Conservation (phyloP, 2,329 filamentous ascomycete genomes). For the Dactylonectria estremocensis region DNA sequence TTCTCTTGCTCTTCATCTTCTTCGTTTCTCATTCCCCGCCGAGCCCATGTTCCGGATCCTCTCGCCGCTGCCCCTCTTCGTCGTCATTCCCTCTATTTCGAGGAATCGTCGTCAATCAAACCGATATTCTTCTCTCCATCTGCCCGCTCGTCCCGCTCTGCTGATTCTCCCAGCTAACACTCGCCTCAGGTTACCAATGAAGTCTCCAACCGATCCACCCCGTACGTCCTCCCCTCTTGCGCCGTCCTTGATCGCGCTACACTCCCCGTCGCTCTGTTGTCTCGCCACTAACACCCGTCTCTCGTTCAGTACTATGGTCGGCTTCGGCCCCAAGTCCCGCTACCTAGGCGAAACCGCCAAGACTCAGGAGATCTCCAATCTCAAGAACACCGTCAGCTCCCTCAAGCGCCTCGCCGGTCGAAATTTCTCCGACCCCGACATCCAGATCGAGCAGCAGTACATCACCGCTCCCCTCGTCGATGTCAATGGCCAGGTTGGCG, state of each 20-base stretch:
- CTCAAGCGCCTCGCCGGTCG: slow-evolving; percentile 95
- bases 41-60: slow-evolving; percentile 10
- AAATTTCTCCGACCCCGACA: slow-evolving; percentile 89
- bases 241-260: slow-evolving; percentile 23
- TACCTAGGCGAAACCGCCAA: slow-evolving; percentile 96
- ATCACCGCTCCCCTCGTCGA: slow-evolving; percentile 90
- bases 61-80: slow-evolving; percentile 24
- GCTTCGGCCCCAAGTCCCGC: slow-evolving; percentile 93
- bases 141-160: neutral
- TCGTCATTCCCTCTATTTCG: slow-evolving; percentile 24
- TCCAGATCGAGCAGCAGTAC: slow-evolving; percentile 92
- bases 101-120: neutral
- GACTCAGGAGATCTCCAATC: slow-evolving; percentile 99
- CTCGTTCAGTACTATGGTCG: slow-evolving; percentile 83
- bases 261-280: slow-evolving; percentile 4
- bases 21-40: slow-evolving; percentile 10
- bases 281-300: slow-evolving; percentile 42
- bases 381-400: slow-evolving; percentile 97
- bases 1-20: slow-evolving; percentile 3
- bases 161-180: slow-evolving; percentile 2
- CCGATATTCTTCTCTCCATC: neutral
- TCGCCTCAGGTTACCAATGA: slow-evolving; percentile 90
- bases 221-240: slow-evolving; percentile 74
- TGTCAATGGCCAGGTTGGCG: slow-evolving; percentile 93
- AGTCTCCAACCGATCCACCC: slow-evolving; percentile 97